Evolutionary conservation across 495 filamentous ascomycete genomes (phyloP).

Genomic region (Podospora tetraspora): DNA sequence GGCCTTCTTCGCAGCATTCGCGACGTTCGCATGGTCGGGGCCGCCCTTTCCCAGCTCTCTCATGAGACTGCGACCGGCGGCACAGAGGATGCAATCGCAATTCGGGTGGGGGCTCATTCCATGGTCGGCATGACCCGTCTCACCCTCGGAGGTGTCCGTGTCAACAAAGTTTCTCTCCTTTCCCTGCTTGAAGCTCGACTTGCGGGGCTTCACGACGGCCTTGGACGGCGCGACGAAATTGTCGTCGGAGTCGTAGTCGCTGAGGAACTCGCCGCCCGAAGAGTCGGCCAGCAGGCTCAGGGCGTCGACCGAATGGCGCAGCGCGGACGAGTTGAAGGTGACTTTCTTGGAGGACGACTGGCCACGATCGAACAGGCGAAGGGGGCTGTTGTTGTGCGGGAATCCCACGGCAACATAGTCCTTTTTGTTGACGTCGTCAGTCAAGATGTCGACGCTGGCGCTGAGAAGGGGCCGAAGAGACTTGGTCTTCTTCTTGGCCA

Average conservation of each 20-base stretch:
- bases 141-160: not conserved
- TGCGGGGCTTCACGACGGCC: not conserved
- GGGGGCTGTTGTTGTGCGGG: constrained; percentile 20
- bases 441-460: constrained; percentile 27
- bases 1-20: not conserved
- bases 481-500: constrained; percentile 17
- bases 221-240: not conserved
- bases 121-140: not conserved
- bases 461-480: constrained; percentile 20
- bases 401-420: constrained; percentile 35
- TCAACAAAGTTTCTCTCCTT: not conserved
- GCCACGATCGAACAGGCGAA: not conserved
- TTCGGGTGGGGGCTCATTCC: not conserved
- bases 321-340: not conserved
- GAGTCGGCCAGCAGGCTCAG: not conserved
- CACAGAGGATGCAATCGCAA: not conserved
- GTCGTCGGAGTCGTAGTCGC: not conserved
- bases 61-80: not conserved
- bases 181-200: not conserved
- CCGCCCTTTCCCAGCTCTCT: not conserved
- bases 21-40: not conserved
- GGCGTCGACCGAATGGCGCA: not conserved
- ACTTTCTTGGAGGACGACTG: not conserved
- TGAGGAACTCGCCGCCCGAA: not conserved
- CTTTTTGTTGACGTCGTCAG: constrained; percentile 35